Base-by-base conservation (phyloP, 768 basidiomycete genomes). In the Rhodotorula taiwanensis region DNA sequence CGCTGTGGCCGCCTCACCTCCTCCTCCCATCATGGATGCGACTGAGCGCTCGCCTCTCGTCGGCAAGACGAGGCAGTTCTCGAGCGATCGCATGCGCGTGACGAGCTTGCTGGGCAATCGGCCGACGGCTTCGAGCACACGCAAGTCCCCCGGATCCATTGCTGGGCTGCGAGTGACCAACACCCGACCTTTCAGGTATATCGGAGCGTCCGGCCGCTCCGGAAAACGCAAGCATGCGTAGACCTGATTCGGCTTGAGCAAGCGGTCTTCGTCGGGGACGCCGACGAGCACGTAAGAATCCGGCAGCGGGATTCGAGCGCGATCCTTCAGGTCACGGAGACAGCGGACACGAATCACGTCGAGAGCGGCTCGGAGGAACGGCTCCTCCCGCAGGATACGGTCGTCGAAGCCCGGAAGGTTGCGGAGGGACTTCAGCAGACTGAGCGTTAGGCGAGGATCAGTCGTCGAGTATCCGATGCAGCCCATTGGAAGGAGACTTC, bases 61-160 rank as follows among this genome's bases (percentile, higher is more conserved):
- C 2, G 69, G 55, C 2, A 70, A 50, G 5, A 70, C 64, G 47
- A 70, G 34, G 51, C 61, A 63, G 58, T 70, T 70, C 45, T 34
- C 41, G n/a, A 58, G 44, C 13, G n/a, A 6, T 2, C 7, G 20
- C 27, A 66, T 33, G 28, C 52, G 42, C 27, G 18, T 13, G 11
- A 3, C 25, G 20, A 11, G 5, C 13, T 21, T 2, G 2, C 4
- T 6, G 25, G 42, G 28, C 5, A 47, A n/a, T 23, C 25, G 15
- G 1, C 66, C 62, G 39, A 60, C 48, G 4, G 58, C 66, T 4
- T 30, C 23, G 30, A 61, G 86, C 86, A 72, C 80, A 75, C 60
- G 70, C 83, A 87, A 82, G 72, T 88, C 88, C 23, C 87, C 88
- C 11, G 85, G 82, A 72, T 89, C 86, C 30, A 82, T 80, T 7